A percentile compares a stretch with the other conserved stretches of the same genome.
Evolutionary conservation across 106 monocot species (phyloP).

Genomic region (Alisma plantagoaquatica): DNA sequence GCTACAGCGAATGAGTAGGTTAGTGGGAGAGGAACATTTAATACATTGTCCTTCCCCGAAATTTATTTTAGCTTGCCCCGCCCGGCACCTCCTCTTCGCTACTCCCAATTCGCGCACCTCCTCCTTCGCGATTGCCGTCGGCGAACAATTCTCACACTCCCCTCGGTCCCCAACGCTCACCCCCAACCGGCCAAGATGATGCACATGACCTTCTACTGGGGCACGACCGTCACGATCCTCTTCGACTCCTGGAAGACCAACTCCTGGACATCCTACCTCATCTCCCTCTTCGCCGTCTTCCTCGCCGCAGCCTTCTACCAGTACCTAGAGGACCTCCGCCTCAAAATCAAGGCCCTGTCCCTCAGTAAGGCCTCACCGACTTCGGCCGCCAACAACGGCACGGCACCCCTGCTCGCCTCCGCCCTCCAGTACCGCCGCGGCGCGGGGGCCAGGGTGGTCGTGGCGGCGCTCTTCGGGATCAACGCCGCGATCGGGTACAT

Average conservation of each 20-base stretch:
- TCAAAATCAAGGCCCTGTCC: constrained; percentile 47
- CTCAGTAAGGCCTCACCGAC: constrained; percentile 10
- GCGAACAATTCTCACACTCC: too few species aligned
- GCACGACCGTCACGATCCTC: constrained; percentile 68
- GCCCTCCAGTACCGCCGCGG: constrained; percentile 1
- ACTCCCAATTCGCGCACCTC: too few species aligned
- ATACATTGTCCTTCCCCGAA: too few species aligned
- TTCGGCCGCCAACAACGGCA: constrained; percentile 1
- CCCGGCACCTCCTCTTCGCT: too few species aligned
- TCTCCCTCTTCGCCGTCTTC: constrained; percentile 65
- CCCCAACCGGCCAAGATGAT: constrained; percentile 46
- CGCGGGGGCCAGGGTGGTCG: constrained; percentile 18
- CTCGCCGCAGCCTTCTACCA: constrained; percentile 76
- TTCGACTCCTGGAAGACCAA: constrained; percentile 66
- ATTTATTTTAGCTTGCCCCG: too few species aligned
- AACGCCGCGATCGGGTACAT: constrained; percentile 82
- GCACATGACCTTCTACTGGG: constrained; percentile 99
- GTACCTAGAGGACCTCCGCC: constrained; percentile 60
- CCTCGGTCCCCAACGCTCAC: too few species aligned
- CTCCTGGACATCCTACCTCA: constrained; percentile 53
- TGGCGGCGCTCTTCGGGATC: constrained; percentile 48
- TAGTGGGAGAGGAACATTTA: too few species aligned
- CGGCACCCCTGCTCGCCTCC: constrained; percentile 27
- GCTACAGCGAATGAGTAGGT: too few species aligned
- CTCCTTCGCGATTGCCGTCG: too few species aligned